Base-by-base conservation (phyloP, 2,329 filamentous ascomycete genomes). In the Byssoonygena ceratinophila region DNA sequence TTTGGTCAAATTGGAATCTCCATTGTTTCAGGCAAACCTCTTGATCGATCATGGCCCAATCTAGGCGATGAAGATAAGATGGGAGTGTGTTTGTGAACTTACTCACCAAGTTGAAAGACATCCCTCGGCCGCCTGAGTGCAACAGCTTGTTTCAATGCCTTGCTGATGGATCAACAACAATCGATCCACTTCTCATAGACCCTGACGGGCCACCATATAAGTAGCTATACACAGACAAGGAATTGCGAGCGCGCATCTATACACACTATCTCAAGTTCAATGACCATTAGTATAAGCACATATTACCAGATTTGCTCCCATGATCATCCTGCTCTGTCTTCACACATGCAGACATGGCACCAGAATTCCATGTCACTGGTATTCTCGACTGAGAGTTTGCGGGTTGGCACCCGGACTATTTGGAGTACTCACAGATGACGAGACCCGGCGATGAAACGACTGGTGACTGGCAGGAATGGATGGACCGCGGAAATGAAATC, bases 381-480 rank as follows among this genome's bases (percentile, higher is more conserved):
- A 47, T 59, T 23, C 37, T 59, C 18, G 57, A 60, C 37, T 60
- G 57, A 56, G 59, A 59, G 39, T 57, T 52, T 40, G 53, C 57
- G 8, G 59, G 58, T 16, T 57, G 57, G 58, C 58, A 59, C 40
- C 51, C 58, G 3, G 46, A 55, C 27, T 55, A 55, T 27, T 54
- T 40, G 52, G 46, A 51, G 58, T 71, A 70, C 58, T 63, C 65
- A 25, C 64, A 65, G 54, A 64, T 66, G 23, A 53, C 64, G 55
- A 57, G 58, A 36, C 61, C 60, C 18, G 60, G 59, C 20, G 59
- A 59, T 45, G 54, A 47, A 47, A 39, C 41, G 12, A n/a, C n/a
- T n/a, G 59, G 58, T 0, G 58, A 64, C 37, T 65, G 60, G 59
- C 57, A 59, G 43, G 43, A 52, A 32, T 64, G 59, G 59, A 66